These are phyloP conservation scores for Hyphodiscus hymeniophilus DNA, from an alignment of 495 filamentous ascomycete species.

Conservation along the genomic window DNA sequence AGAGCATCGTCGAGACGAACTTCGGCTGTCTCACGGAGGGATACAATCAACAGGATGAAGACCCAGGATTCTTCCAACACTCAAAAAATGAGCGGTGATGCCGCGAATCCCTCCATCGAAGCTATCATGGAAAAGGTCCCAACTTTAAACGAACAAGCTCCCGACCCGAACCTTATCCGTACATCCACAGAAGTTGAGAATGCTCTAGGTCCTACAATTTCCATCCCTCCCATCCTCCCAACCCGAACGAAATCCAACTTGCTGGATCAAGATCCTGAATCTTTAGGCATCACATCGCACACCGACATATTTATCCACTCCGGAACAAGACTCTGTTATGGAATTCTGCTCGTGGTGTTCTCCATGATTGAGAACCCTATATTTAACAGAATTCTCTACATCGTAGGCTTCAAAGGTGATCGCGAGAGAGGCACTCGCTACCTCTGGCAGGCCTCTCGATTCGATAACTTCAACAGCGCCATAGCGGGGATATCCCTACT, in stretches of 20 bases:
- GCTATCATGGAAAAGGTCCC: neutral
- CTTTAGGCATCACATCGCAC: conserved; percentile 34
- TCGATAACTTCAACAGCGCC: conserved; percentile 83
- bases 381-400: conserved; percentile 72
- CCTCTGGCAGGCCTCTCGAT: conserved; percentile 89
- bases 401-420: conserved; percentile 90
- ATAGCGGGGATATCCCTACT: conserved; percentile 76
- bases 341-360: conserved; percentile 73
- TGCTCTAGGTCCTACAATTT: neutral
- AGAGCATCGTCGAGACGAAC: conserved; percentile 6
- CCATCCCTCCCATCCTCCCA: neutral
- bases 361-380: conserved; percentile 78
- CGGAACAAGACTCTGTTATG: conserved; percentile 81
- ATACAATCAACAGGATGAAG: neutral
- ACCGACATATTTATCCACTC: conserved; percentile 85
- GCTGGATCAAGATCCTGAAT: conserved; percentile 40
- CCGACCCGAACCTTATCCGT: too few species aligned
- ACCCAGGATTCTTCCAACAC: neutral
- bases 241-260: conserved; percentile 11
- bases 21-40: neutral
- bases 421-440: conserved; percentile 72
- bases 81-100: neutral
- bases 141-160: neutral
- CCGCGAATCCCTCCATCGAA: neutral
- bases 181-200: neutral